Evolutionary conservation across 371 early-diverging fungal species (phyloP).

Genomic region (Smittium culicis): DNA sequence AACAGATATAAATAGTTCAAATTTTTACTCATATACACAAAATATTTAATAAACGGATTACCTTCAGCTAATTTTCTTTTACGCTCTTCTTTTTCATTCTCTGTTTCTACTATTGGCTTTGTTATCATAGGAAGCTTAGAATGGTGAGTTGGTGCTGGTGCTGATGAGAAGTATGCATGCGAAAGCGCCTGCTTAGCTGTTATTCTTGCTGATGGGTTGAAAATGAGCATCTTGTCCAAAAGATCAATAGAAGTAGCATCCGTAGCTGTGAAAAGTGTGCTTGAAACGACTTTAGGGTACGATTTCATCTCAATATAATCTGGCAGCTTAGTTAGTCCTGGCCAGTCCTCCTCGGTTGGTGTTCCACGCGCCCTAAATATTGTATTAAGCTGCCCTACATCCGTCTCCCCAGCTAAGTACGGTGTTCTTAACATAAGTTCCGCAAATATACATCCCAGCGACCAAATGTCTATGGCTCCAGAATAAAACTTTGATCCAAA

Average conservation of each 20-base stretch:
- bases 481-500: constrained; percentile 87
- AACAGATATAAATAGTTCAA: neutral
- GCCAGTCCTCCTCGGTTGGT: constrained; percentile 95
- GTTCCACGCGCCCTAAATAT: constrained; percentile 96
- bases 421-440: constrained; percentile 96
- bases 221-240: constrained; percentile 79
- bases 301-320: constrained; percentile 50
- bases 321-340: constrained; percentile 49
- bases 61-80: constrained; percentile 10
- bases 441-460: constrained; percentile 98
- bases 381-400: constrained; percentile 85
- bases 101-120: constrained; percentile 10
- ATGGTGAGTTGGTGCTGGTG: constrained; percentile 74
- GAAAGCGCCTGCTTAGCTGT: constrained; percentile 69
- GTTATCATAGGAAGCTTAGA: constrained; percentile 55
- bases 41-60: neutral
- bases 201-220: constrained; percentile 82
- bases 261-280: constrained; percentile 83
- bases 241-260: constrained; percentile 82
- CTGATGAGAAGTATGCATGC: constrained; percentile 81
- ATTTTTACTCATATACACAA: neutral
- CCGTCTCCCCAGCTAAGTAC: constrained; percentile 85
- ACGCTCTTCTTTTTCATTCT: constrained; percentile 4
- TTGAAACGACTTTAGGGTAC: constrained; percentile 58
- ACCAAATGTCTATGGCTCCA: constrained; percentile 94